phyloP scores from a whole-genome alignment of 2,329 filamentous ascomycete species.

The Orbilia brochopaga region DNA sequence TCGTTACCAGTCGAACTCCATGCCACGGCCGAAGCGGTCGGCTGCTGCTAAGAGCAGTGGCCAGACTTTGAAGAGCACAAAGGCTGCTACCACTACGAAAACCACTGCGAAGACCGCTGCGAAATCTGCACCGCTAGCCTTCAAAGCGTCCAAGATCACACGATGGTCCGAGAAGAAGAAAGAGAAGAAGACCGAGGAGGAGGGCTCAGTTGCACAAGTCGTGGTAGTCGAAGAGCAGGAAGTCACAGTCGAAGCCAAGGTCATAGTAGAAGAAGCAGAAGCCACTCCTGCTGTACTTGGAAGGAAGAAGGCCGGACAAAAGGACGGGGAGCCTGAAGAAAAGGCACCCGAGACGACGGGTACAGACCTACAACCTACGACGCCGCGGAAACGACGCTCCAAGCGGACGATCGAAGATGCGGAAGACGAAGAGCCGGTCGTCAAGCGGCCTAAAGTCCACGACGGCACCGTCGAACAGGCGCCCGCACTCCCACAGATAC shows the following conservation, averaged over 20 bases:
- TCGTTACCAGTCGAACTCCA: neutral
- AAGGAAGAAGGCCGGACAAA: neutral
- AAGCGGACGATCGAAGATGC: constrained; percentile 37
- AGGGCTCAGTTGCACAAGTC: neutral
- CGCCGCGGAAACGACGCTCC: constrained; percentile 24
- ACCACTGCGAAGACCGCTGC: constrained; percentile 18
- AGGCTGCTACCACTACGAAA: constrained; percentile 8
- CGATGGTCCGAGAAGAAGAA: constrained; percentile 41
- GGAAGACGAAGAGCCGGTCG: constrained; percentile 14
- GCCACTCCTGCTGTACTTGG: neutral
- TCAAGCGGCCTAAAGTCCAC: constrained; percentile 19
- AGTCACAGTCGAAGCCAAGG: neutral
- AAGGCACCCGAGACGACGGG: neutral
- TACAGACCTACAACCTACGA: constrained; percentile 23
- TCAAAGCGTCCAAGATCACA: constrained; percentile 40
- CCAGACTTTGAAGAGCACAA: constrained; percentile 3
- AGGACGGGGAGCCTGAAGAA: neutral
- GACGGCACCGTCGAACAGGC: constrained; percentile 15
- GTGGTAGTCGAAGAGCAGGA: constrained; percentile 16
- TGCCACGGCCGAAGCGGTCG: constrained; percentile 45
- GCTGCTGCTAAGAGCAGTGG: constrained; percentile 6
- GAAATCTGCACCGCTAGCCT: constrained; percentile 12
- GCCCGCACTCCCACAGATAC: neutral
- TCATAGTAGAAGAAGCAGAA: neutral
- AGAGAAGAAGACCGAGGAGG: constrained; percentile 9